Evolutionary conservation across 441 rosid species (phyloP).

Genomic region (Brassica balearica): DNA sequence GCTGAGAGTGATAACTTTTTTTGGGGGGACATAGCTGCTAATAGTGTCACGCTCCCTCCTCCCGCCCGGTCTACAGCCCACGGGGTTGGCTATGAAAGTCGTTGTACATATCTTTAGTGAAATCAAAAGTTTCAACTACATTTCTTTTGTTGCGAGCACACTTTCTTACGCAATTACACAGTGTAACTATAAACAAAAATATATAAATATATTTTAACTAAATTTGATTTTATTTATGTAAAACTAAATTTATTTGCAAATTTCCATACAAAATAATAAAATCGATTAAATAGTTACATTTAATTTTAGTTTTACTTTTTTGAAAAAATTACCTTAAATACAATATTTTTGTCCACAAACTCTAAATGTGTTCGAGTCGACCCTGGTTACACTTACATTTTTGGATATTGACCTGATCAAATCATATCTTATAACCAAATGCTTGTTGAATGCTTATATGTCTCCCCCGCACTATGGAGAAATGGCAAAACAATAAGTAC

Average conservation of each 20-base stretch:
- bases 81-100: slow-evolving; percentile 6
- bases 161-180: neutral
- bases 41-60: slow-evolving; percentile 13
- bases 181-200: too few species aligned
- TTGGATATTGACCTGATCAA: neutral
- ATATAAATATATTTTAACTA: too few species aligned
- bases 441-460: neutral
- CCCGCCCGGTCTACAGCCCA: slow-evolving; percentile 15
- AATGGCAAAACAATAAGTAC: too few species aligned
- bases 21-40: slow-evolving; percentile 21
- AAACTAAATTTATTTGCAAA: too few species aligned
- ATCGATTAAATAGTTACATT: too few species aligned
- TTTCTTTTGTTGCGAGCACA: neutral
- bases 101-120: slow-evolving; percentile 9
- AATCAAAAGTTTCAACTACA: slow-evolving; percentile 11
- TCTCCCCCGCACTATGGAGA: too few species aligned
- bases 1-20: slow-evolving; percentile 1
- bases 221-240: too few species aligned
- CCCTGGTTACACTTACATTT: neutral
- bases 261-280: too few species aligned
- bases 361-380: too few species aligned
- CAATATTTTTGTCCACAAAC: too few species aligned
- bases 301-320: too few species aligned
- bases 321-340: too few species aligned
- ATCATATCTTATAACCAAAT: neutral